Percentiles rank a stretch among this genome's conserved stretches.
Evolutionary conservation across 2,329 filamentous ascomycete genomes (phyloP).

Genomic region (Colletotrichum incanum): DNA sequence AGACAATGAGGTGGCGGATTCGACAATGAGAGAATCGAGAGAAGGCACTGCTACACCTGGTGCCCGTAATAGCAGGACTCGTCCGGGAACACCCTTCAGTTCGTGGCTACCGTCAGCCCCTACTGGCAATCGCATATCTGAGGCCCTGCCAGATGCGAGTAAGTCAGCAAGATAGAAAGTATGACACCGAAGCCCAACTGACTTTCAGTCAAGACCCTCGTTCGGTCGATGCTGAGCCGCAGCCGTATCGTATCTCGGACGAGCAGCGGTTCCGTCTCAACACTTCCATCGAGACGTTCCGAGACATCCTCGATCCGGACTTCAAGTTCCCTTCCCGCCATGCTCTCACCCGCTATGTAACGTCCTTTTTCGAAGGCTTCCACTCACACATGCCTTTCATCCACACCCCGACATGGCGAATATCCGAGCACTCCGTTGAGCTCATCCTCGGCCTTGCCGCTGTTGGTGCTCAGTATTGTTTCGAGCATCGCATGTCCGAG

Average conservation of each 20-base stretch:
- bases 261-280: conserved; percentile 51
- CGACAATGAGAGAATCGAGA: conserved; percentile 42
- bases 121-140: conserved; percentile 48
- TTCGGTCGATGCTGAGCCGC: conserved; percentile 43
- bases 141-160: conserved; percentile 45
- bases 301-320: conserved; percentile 48
- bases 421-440: conserved; percentile 52
- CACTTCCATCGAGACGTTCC: conserved; percentile 48
- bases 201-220: conserved; percentile 36
- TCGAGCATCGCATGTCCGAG: conserved; percentile 55
- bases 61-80: conserved; percentile 34
- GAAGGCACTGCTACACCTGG: conserved; percentile 39
- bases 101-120: conserved; percentile 57
- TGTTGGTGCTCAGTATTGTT: conserved; percentile 57
- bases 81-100: conserved; percentile 55
- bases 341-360: conserved; percentile 54
- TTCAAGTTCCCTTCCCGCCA: conserved; percentile 56
- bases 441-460: conserved; percentile 53
- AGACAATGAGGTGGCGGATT: conserved; percentile 46
- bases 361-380: conserved; percentile 56
- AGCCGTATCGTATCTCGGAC: conserved; percentile 50
- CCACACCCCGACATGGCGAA: conserved; percentile 53
- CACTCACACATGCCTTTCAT: conserved; percentile 58
- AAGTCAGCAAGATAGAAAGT: conserved; percentile 15
- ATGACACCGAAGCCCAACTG: neutral